Conservation (phyloP, 805 yeast genomes). For the Metschnikowia aberdeeniae region DNA sequence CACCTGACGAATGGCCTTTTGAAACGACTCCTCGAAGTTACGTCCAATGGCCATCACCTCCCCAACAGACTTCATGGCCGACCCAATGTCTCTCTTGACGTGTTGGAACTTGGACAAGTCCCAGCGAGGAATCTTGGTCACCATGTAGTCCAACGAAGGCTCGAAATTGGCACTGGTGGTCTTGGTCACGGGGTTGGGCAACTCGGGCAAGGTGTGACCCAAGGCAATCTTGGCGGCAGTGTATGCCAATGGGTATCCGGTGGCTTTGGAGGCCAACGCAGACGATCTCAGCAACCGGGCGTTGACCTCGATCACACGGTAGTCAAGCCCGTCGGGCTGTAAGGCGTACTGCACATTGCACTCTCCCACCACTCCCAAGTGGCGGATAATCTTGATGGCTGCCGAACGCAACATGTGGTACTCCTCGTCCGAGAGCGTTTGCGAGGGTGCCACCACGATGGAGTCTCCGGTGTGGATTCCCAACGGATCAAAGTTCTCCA, state of each 20-base stretch:
- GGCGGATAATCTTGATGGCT: constrained; percentile 95
- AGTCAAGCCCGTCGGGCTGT: constrained; percentile 93
- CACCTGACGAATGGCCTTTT: constrained; percentile 94
- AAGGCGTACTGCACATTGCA: constrained; percentile 97
- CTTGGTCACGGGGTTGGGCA: constrained; percentile 94
- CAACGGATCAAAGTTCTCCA: constrained; percentile 98
- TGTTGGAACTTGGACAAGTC: constrained; percentile 93
- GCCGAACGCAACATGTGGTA: constrained; percentile 97
- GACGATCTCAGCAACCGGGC: constrained; percentile 97
- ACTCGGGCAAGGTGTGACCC: constrained; percentile 90
- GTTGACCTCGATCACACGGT: constrained; percentile 94
- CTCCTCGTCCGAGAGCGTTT: constrained; percentile 94
- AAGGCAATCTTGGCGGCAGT: constrained; percentile 97
- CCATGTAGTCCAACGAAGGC: constrained; percentile 95
- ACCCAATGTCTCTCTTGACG: constrained; percentile 89
- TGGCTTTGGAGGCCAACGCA: constrained; percentile 96
- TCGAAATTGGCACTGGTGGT: constrained; percentile 95
- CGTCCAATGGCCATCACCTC: constrained; percentile 99
- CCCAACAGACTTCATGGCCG: constrained; percentile 98
- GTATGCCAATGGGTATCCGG: constrained; percentile 97
- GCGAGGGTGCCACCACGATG: constrained; percentile 98
- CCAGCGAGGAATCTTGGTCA: constrained; percentile 98
- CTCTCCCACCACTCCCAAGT: constrained; percentile 97
- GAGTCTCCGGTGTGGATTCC: constrained; percentile 99
- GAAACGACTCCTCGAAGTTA: constrained; percentile 95